Base-by-base conservation (phyloP, 768 basidiomycete species). In the Podaxis sp. region DNA sequence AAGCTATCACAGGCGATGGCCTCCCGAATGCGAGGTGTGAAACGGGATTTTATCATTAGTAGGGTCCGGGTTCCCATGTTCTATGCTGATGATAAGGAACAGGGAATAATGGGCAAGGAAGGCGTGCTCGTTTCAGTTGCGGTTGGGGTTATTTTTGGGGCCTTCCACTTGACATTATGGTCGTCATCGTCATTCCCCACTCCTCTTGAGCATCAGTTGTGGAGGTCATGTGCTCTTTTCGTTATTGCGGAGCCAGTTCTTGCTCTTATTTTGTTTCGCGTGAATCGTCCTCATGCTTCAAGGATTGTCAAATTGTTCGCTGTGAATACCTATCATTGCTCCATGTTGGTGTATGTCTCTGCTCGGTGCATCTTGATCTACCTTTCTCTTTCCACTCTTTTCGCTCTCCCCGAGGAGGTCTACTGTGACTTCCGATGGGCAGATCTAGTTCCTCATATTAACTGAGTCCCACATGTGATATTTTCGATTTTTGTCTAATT, bases 211-310 rank as follows among this genome's bases (percentile, higher is more conserved):
- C 22, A n/a, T n/a, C 3, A 20, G 8, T n/a, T 48, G 17, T 48
- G 46, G 46, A n/a, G n/a, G 4, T 20, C 7, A 7, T 48, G 17
- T n/a, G 46, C 46, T n/a, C 15, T 48, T n/a, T 48, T 2, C 46
- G 7, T 48, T 11, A 48, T n/a, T 5, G 17, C 20, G 4, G 7
- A 48, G 3, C 46, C 46, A 5, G n/a, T 48, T 22, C 46, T 48
- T 66, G 66, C 58, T 62, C 66, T 10, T 8, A 6, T 5, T 38
- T 5, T 13, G 37, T 13, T 38, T 38, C 37, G 37, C 37, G 13
- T 38, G 37, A 37, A 37, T 37, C 5, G 5, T 12, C 37, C 37
- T 37, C 5, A 37, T 37, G 37, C 37, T 37, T 12, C 37, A n/a
- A n/a, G n/a, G n/a, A 12, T 12, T 37, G 5, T 37, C 5, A 37